Base-by-base conservation (phyloP, 345 rosid genomes). In the Salix exigua region DNA sequence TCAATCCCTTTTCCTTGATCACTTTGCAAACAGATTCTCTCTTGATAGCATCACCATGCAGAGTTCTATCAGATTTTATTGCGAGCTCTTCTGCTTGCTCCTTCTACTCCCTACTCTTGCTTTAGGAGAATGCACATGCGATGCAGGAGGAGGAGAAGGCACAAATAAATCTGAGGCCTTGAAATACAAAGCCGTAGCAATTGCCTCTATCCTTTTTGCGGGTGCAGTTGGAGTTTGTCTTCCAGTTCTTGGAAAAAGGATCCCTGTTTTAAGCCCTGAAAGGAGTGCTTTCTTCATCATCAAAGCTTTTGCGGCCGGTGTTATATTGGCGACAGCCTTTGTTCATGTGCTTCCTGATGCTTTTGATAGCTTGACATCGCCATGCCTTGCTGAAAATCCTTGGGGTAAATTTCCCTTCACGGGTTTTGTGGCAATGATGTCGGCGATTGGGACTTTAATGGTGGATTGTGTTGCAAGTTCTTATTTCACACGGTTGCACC, bases 271-370 rank as follows among this genome's bases (percentile, higher is more conserved):
- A 12, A 25, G 73, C 2, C 90, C 92, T 0, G 91, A 86, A 4
- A 88, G 28, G 55, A 75, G 77, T 26, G 18, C 75, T 9, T 92
- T 88, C 78, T 82, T 87, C 42, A 14, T 90, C 6, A 53, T 90
- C 66, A 90, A 90, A 73, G 79, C 88, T 0, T 86, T 90, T n/a
- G 89, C 92, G 0, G 88, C 88, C 0, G 88, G 94, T 4, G 88
- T 87, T 7, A 90, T 90, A 44, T 76, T 89, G 48, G 66, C 89
- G 1, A 89, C 91, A 0, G 91, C 83, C 16, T 86, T 90, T 48
- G 71, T 86, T 17, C 92, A 87, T 28, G 86, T 89, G 2, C 85
- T 91, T 61, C 89, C 91, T 1, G 88, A 88, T 11, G 89, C 91
- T 13, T 86, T 83, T 13, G 73, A 88, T 0, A 83, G n/a, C 69